Evolutionary conservation across 106 monocot species (phyloP).

Genomic region (Cymbidium sinense): DNA sequence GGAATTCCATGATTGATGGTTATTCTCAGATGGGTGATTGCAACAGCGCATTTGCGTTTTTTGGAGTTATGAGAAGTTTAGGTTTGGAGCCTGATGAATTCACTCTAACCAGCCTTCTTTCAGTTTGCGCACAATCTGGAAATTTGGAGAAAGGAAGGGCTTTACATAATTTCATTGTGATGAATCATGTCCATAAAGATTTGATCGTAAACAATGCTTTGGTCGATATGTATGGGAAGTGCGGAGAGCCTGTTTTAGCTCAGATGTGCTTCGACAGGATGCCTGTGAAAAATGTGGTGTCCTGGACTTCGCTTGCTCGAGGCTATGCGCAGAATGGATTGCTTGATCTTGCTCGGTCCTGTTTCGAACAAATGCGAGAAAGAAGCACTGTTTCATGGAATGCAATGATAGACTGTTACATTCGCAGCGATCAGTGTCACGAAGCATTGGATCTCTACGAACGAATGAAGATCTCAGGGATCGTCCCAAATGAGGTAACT

Average conservation of each 20-base stretch:
- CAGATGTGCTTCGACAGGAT: conserved; percentile 39
- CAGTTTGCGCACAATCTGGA: conserved; percentile 29
- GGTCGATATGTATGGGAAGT: conserved; percentile 78
- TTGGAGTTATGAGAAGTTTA: conserved; percentile 33
- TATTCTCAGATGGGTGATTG: conserved; percentile 38
- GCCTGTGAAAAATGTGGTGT: conserved; percentile 37
- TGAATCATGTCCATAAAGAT: conserved; percentile 24
- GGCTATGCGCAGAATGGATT: conserved; percentile 43
- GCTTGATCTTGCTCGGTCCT: conserved; percentile 32
- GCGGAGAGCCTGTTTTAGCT: conserved; percentile 31
- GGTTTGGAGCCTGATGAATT: conserved; percentile 43
- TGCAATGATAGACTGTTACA: conserved; percentile 56
- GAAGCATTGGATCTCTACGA: conserved; percentile 42
- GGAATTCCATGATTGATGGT: conserved; percentile 71
- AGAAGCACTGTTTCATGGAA: conserved; percentile 62
- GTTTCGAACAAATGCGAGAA: conserved; percentile 45
- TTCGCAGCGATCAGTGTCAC: conserved; percentile 16
- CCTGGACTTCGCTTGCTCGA: conserved; percentile 57
- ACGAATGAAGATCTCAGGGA: conserved; percentile 28
- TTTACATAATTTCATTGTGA: conserved; percentile 27
- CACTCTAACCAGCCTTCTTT: conserved; percentile 55
- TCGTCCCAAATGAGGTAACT: conserved; percentile 46
- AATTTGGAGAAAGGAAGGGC: conserved; percentile 27
- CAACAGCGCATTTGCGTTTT: conserved; percentile 20
- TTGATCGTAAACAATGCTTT: conserved; percentile 55